Base-by-base conservation (phyloP, 257 asterid species). In the Solanum lycopersicoides region DNA sequence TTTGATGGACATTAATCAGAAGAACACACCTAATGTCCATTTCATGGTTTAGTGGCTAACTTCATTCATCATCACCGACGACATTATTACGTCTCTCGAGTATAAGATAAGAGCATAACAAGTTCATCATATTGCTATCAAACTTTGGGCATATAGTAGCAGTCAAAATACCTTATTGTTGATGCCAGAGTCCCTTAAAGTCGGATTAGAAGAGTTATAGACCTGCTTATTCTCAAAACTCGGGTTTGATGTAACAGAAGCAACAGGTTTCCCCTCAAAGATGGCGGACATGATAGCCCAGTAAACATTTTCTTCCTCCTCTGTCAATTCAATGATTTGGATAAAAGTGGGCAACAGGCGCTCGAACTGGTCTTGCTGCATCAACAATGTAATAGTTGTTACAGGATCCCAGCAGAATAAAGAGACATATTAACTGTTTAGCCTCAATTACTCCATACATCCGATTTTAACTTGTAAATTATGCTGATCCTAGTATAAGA, bases 321-420 rank as follows among this genome's bases (percentile, higher is more conserved):
- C 97, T 12, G 98, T 93, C 91, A 94, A 88, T 90, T 95, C 98
- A 88, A 95, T 93, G 83, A 97, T 90, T 95, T 95, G 98, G 94
- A 97, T 95, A 93, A 93, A 97, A 83, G 98, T 97, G 7, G 99
- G 98, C 88, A 95, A 80, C 66, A 93, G 90, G 42, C 98, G 95
- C 92, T 93, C 90, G 90, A 97, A 97, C 87, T 95, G 98, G 90
- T 97, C 99, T 95, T 95, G 95, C 99, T 97, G 97, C 89, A 85
- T 71, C 69, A 83, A 30, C 85, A 90, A 28, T 68, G 69, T 69
- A 69, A 4, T 76, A 65, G 71, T 14, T 39, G 32, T 35, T 84
- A 87, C 25, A 45, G 39, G 68, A 75, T 65, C 53, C 56, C 30
- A 88, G 72, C 86, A 45, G 28, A 9, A 72, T 28, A 45, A 83